These are phyloP conservation scores for Corylus heterophylla DNA, from an alignment of 306 rosid genomes.

Conservation along the genomic window DNA sequence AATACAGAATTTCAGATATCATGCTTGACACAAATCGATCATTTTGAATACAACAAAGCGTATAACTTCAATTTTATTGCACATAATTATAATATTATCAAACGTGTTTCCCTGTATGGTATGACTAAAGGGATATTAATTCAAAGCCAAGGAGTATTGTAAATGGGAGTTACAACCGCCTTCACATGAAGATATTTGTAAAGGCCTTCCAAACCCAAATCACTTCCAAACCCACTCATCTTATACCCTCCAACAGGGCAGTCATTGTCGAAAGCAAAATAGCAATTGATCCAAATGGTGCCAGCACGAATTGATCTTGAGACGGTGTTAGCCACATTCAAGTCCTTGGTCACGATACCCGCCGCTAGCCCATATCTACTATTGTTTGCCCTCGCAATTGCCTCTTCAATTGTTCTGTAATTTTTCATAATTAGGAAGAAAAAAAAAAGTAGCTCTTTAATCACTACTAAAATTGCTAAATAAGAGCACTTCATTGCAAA, in stretches of 20 bases:
- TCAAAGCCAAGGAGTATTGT: constrained; percentile 90
- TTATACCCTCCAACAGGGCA: constrained; percentile 82
- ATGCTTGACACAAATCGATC: too few relatives aligned
- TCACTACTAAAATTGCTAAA: too few relatives aligned
- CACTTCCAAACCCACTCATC: constrained; percentile 88
- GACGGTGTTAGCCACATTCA: constrained; percentile 73
- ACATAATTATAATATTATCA: neutral
- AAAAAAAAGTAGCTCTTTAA: neutral
- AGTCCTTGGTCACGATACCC: constrained; percentile 68
- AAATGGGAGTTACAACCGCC: constrained; percentile 74
- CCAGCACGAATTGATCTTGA: constrained; percentile 86
- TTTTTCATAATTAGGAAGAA: neutral
- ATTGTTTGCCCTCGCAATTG: constrained; percentile 64
- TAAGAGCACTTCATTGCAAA: too few relatives aligned
- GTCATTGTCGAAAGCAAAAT: constrained; percentile 55
- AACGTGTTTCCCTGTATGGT: neutral
- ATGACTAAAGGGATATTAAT: neutral
- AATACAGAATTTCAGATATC: too few relatives aligned
- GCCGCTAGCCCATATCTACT: constrained; percentile 81
- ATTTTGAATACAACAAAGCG: too few relatives aligned
- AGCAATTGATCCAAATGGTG: constrained; percentile 80
- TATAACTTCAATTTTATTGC: neutral
- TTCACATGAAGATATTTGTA: constrained; percentile 73
- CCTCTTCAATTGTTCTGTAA: constrained; percentile 77
- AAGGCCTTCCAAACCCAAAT: constrained; percentile 59